A percentile compares a stretch with the other conserved stretches of the same genome.
Evolutionary conservation across 768 basidiomycete species (phyloP).

Genomic region (Amanita thiersii): DNA sequence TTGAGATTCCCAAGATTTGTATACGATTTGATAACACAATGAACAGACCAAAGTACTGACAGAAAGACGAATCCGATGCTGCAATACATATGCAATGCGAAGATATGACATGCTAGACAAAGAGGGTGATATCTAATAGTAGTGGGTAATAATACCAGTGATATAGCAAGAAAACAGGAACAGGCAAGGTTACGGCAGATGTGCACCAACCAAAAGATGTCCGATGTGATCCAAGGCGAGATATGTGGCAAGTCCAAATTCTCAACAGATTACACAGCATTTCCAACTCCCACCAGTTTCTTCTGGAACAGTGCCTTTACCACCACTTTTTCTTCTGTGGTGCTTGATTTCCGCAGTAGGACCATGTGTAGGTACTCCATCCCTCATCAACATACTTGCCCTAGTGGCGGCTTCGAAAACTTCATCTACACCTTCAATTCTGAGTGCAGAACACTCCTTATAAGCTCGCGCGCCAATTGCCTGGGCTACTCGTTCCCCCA

Average conservation of each 20-base stretch:
- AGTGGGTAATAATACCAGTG: conserved; percentile 2
- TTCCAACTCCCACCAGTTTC: conserved; percentile 49
- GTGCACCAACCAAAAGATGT: neutral
- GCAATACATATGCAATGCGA: neutral
- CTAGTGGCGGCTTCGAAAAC: conserved; percentile 97
- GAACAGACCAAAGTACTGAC: neutral
- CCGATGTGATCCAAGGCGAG: neutral
- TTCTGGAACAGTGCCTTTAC: conserved; percentile 31
- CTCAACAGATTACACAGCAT: conserved; percentile 66
- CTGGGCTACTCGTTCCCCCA: conserved; percentile 76
- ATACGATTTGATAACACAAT: no score
- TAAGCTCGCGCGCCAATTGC: conserved; percentile 89
- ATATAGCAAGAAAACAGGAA: conserved; percentile 3
- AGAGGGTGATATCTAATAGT: conserved; percentile 7
- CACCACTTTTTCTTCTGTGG: conserved; percentile 48
- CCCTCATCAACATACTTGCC: conserved; percentile 93
- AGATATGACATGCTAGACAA: neutral
- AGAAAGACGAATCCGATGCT: no score
- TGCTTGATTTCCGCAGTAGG: conserved; percentile 29
- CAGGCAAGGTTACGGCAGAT: conserved; percentile 1
- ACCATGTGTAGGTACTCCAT: conserved; percentile 55
- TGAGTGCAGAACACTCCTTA: conserved; percentile 89
- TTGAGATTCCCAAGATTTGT: no score
- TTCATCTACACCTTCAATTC: conserved; percentile 90
- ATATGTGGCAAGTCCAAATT: no score